These are phyloP conservation scores for Yamadazyma endophytica DNA, from an alignment of 805 yeast species.

Conservation along the genomic window DNA sequence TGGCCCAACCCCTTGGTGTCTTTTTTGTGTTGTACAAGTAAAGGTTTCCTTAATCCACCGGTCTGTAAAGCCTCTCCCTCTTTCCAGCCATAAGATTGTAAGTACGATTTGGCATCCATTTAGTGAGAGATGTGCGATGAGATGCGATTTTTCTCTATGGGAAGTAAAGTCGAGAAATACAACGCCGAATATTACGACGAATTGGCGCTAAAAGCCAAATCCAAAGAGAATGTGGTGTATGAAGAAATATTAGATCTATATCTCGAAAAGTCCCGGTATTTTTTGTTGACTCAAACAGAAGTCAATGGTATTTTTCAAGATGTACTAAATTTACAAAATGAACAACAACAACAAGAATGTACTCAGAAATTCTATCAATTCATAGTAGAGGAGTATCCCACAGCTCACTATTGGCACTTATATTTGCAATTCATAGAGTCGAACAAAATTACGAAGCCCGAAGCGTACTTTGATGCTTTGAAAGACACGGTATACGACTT, in stretches of 20 bases:
- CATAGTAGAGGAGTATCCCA: constrained; percentile 17
- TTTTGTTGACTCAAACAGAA: constrained; percentile 8
- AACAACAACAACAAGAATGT: constrained; percentile 2
- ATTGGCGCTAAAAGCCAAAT: too few relatives aligned
- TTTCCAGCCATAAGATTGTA: constrained; percentile 82
- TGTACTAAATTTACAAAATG: constrained; percentile 11
- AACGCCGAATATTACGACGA: too few relatives aligned
- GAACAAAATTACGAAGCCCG: constrained; percentile 2
- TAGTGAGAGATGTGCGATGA: neutral
- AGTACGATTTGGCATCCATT: constrained; percentile 75
- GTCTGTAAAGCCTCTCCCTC: constrained; percentile 80
- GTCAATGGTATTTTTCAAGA: constrained; percentile 17
- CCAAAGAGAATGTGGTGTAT: too few relatives aligned
- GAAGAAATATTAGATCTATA: too few relatives aligned
- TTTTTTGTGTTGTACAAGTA: constrained; percentile 83
- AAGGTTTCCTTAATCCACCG: constrained; percentile 83
- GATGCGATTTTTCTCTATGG: too few relatives aligned
- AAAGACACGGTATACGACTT: constrained; percentile 22
- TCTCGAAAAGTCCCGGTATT: constrained; percentile 6
- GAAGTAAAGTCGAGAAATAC: too few relatives aligned
- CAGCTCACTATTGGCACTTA: constrained; percentile 16
- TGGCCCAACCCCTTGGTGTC: constrained; percentile 91
- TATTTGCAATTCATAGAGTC: constrained; percentile 13
- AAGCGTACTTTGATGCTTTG: constrained; percentile 16
- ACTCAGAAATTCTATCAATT: constrained; percentile 13